Evolutionary conservation across 306 rosid genomes (phyloP), one percentile per base, ranked within the genome.

Genomic region (Castanospermum australe): DNA sequence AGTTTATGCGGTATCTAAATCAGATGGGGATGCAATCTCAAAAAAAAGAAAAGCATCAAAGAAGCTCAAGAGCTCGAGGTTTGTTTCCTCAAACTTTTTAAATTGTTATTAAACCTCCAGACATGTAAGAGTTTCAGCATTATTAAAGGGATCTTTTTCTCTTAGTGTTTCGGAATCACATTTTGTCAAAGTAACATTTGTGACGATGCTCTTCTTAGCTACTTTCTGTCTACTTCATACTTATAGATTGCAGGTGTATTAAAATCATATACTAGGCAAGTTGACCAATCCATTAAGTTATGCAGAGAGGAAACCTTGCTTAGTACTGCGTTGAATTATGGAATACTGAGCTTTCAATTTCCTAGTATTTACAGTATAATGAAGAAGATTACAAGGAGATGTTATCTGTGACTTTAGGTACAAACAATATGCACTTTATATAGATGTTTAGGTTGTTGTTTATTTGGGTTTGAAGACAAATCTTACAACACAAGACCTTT

Each of bases 41-140:
- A 95, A 87, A 83, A 95, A 95, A 78, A 88, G 98, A 75, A 93
- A 95, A 84, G 92, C 91, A 36, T 76, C 90, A 0, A 81, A 86
- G 84, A 89, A 83, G 73, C 88, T 81, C 20, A 81, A 68, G 85
- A 88, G 84, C 66, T 73, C 92, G 4, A 93, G 89, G 98, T 93
- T 87, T 55, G 90, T 71, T 47, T 48, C 50, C 17, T 74, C 61
- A 33, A 14, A 9, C 54, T 55, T 52, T 33, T 12, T 22, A 17
- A 5, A 8, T 54, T 67, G 74, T 67, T 67, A 8, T 50, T 30
- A 15, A 30, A 59, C 20, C 32, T 66, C 6, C 1, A 36, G 12
- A 38, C 38, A 62, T 44, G 13, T 28, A 47, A 5, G 15, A 33
- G 35, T 39, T 78, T 68, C 47, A 22, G 20, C 61, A 48, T 47